Conservation (phyloP, 1,139 yeast genomes). For the Yamadazyma triangularis region DNA sequence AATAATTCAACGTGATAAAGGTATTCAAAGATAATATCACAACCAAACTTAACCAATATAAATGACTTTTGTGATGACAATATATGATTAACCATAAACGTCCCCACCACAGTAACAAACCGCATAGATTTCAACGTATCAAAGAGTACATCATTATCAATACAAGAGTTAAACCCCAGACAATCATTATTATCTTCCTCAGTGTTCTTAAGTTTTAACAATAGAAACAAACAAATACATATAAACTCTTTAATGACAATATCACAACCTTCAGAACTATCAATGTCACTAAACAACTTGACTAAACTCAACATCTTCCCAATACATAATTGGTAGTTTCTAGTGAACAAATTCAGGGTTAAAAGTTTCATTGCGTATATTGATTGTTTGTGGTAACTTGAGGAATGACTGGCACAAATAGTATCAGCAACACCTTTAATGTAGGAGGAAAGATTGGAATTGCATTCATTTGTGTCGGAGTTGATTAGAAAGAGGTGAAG, state of each 20-base stretch:
- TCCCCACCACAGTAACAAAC: slow-evolving; percentile 43
- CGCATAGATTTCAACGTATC: slow-evolving; percentile 33
- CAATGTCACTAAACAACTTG: slow-evolving; percentile 23
- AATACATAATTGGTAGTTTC: slow-evolving; percentile 34
- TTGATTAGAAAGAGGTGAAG: slow-evolving; percentile 24
- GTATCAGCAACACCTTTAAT: slow-evolving; percentile 33
- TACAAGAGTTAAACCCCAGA: slow-evolving; percentile 9
- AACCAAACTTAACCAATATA: slow-evolving; percentile 34
- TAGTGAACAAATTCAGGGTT: slow-evolving; percentile 36
- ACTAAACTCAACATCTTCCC: slow-evolving; percentile 39
- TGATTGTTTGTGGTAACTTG: slow-evolving; percentile 30
- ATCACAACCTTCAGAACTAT: slow-evolving; percentile 8
- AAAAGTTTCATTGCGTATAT: slow-evolving; percentile 32
- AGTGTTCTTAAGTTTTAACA: slow-evolving; percentile 31
- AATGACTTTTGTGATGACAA: slow-evolving; percentile 21
- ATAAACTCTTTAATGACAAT: slow-evolving; percentile 27
- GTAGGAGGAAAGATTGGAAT: slow-evolving; percentile 32
- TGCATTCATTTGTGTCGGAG: slow-evolving; percentile 40
- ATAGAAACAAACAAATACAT: slow-evolving; percentile 29
- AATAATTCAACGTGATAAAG: slow-evolving; percentile 34
- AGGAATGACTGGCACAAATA: slow-evolving; percentile 1
- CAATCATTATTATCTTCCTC: slow-evolving; percentile 9
- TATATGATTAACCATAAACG: slow-evolving; percentile 30
- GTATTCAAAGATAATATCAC: slow-evolving; percentile 43
- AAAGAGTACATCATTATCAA: slow-evolving; percentile 21